phyloP scores from a whole-genome alignment of 495 filamentous ascomycete genomes.

The Cercophora sp. region DNA sequence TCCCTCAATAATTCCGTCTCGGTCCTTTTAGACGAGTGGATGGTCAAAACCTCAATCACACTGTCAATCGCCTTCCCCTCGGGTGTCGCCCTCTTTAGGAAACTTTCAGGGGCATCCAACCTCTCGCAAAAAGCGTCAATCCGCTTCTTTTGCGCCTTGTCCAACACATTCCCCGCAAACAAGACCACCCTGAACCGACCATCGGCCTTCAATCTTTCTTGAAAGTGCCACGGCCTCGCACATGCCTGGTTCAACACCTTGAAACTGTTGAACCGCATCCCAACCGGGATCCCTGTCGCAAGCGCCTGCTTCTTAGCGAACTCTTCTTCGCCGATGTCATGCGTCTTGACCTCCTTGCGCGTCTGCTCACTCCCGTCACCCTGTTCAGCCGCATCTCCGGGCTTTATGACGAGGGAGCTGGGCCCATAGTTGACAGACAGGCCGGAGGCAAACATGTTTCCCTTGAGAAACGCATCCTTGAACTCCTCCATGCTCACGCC shows the following conservation, averaged over 20 bases:
- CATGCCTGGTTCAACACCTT: constrained; percentile 59
- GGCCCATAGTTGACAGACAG: constrained; percentile 33
- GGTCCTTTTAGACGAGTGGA: constrained; percentile 51
- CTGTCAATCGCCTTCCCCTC: constrained; percentile 33
- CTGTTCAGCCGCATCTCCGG: constrained; percentile 13
- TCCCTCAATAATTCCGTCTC: constrained; percentile 53
- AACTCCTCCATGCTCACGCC: constrained; percentile 45
- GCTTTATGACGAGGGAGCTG: constrained; percentile 27
- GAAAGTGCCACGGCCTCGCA: constrained; percentile 55
- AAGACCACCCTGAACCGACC: constrained; percentile 65
- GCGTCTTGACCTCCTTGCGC: background rate
- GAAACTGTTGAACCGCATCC: constrained; percentile 55
- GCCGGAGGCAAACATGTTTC: constrained; percentile 37
- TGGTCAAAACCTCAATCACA: constrained; percentile 56
- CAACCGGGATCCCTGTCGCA: constrained; percentile 25
- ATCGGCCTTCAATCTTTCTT: constrained; percentile 42
- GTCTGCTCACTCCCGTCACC: constrained; percentile 49
- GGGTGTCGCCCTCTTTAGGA: constrained; percentile 44
- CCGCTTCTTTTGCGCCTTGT: constrained; percentile 20
- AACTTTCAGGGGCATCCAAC: constrained; percentile 33
- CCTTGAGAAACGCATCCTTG: constrained; percentile 35
- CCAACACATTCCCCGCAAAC: constrained; percentile 46
- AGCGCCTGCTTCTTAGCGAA: constrained; percentile 25
- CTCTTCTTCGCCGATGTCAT: constrained; percentile 6
- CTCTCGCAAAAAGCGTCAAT: constrained; percentile 42